Evolutionary conservation across 2,329 filamentous ascomycete species (phyloP).

Genomic region (Helicocarpus griseus): DNA sequence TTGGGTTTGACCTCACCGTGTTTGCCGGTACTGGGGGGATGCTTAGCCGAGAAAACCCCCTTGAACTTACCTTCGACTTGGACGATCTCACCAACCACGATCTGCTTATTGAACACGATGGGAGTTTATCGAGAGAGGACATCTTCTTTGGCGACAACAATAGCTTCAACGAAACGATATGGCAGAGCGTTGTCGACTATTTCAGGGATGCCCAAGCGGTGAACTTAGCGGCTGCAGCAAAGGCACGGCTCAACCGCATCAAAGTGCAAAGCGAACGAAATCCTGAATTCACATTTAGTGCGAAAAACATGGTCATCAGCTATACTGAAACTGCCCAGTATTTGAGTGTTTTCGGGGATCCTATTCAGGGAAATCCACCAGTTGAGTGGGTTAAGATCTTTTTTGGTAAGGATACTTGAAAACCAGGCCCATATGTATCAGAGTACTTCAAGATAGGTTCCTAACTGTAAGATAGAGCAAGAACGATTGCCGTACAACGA

Average conservation of each 20-base stretch:
- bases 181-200: slow-evolving; percentile 17
- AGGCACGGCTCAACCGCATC: slow-evolving; percentile 23
- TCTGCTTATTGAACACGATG: slow-evolving; percentile 30
- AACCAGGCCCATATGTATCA: slow-evolving; percentile 1
- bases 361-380: slow-evolving; percentile 21
- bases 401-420: slow-evolving; percentile 15
- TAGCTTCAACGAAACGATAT: slow-evolving; percentile 25
- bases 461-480: slow-evolving; percentile 16
- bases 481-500: slow-evolving; percentile 27
- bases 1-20: slow-evolving; percentile 21
- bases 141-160: slow-evolving; percentile 26
- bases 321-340: slow-evolving; percentile 32
- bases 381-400: slow-evolving; percentile 25
- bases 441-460: not conserved
- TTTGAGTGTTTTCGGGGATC: slow-evolving; percentile 26
- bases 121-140: slow-evolving; percentile 24
- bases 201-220: slow-evolving; percentile 15
- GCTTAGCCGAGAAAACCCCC: slow-evolving; percentile 12
- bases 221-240: slow-evolving; percentile 16
- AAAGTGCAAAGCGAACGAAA: slow-evolving; percentile 17
- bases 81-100: slow-evolving; percentile 19
- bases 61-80: slow-evolving; percentile 16
- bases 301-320: slow-evolving; percentile 23
- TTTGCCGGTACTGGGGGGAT: slow-evolving; percentile 17
- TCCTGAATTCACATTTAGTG: slow-evolving; percentile 25